Base-by-base conservation (phyloP, 352 stramenopile genomes). In the Elongisporangium prolatum region DNA sequence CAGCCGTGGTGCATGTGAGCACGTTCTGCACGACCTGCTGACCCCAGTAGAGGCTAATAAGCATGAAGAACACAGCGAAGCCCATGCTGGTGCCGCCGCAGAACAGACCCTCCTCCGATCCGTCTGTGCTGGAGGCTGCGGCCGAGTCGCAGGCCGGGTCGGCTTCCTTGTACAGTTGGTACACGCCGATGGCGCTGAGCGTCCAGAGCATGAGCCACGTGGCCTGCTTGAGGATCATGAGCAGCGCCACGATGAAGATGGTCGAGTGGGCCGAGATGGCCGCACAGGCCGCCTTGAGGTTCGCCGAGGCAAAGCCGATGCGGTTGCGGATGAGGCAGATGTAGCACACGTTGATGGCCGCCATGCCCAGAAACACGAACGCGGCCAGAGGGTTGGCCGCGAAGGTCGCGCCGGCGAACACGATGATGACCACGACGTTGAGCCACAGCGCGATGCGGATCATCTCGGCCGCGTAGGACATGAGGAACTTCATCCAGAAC, bases 21-120 rank as follows among this genome's bases (percentile, higher is more conserved):
- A 95, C 79, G 57, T 95, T 95, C 67, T 91, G 80, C 52, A 95
- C 65, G 52, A 93, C 82, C 58, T 93, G 84, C 55, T 93, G 83
- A 17, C 85, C 85, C 83, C 83, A 95, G 64, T 91, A 95, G 6
- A 95, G 67, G 59, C 77, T 90, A 52, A 92, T 68, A 21, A 95
- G 77, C 75, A 93, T 74, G 66, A 89, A 89, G 53, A 95, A 95
- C 34, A 93, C 50, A 56, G 76, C 65, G 13, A 85, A 63, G 34
- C 81, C 85, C 11, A 77, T 81, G 21, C 71, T 74, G 0, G 77
- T 50, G 18, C 83, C 85, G 7, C 86, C 83, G 50, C 85, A 95
- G 9, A 88, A 61, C 28, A 40, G 28, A 9, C 28, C 28, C 8
- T 40, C 28, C 9, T 40, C 28, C 5, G 28, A 40, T 40, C 21